Percentiles rank a stretch among this genome's conserved stretches.
Evolutionary conservation across 2,329 filamentous ascomycete species (phyloP).

Genomic region (Phyllosticta ampelicida): DNA sequence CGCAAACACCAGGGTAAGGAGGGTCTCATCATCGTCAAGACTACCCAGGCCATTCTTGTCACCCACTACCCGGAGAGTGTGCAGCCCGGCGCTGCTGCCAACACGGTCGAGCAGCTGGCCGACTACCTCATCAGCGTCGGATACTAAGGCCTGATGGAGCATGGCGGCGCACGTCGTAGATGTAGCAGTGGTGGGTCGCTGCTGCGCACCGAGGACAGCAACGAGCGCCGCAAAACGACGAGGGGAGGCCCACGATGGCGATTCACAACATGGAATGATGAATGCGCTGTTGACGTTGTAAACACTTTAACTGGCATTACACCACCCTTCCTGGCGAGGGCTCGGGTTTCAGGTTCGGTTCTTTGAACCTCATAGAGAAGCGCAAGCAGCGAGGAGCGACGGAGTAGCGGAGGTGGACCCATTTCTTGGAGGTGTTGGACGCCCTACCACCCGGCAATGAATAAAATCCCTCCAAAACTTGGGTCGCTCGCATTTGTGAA

Average conservation of each 20-base stretch:
- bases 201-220: too few species aligned
- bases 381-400: constrained; percentile 2
- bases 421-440: not conserved
- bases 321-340: constrained; percentile 13
- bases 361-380: constrained; percentile 10
- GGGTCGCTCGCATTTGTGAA: too few species aligned
- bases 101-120: constrained; percentile 70
- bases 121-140: constrained; percentile 73
- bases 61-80: constrained; percentile 70
- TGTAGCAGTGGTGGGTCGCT: not conserved
- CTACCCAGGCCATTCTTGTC: constrained; percentile 77
- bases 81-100: constrained; percentile 64
- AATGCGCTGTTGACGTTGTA: constrained; percentile 21
- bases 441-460: not conserved
- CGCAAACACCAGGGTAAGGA: constrained; percentile 52
- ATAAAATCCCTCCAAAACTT: not conserved
- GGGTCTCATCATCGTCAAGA: constrained; percentile 76
- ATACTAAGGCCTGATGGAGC: constrained; percentile 47
- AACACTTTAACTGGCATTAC: constrained; percentile 26
- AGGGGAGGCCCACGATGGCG: not conserved
- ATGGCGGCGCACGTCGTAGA: not conserved
- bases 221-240: not conserved
- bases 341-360: constrained; percentile 4
- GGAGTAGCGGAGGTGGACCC: not conserved
- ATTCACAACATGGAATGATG: constrained; percentile 1